Evolutionary conservation across 768 basidiomycete species (phyloP).

Genomic region (Amanita exitialis): DNA sequence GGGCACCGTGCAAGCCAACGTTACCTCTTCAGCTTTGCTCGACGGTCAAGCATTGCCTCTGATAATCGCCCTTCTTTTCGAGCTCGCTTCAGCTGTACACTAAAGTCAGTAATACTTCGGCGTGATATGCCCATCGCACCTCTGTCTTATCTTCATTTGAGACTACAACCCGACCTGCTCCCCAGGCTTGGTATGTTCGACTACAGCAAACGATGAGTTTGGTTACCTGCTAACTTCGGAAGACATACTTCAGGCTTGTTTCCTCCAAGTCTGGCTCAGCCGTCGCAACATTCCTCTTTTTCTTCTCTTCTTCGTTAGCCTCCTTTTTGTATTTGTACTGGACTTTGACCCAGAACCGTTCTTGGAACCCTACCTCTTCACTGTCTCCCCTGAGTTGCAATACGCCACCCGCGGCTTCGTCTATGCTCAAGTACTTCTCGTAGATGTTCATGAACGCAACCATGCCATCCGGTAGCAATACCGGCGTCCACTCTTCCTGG

Average conservation of each 20-base stretch:
- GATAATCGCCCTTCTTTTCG: conserved; percentile 73
- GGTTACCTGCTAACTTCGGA: neutral
- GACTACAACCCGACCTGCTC: conserved; percentile 63
- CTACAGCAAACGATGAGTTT: conserved; percentile 24
- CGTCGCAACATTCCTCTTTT: conserved; percentile 49
- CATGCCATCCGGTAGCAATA: conserved; percentile 77
- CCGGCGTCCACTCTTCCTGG: conserved; percentile 90
- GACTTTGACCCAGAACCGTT: conserved; percentile 84
- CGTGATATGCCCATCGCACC: conserved; percentile 26
- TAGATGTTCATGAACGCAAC: conserved; percentile 83
- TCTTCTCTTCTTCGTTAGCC: conserved; percentile 69
- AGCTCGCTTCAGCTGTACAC: conserved; percentile 60
- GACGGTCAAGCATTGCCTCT: conserved; percentile 74
- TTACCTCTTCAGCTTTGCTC: conserved; percentile 82
- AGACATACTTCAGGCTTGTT: conserved; percentile 57
- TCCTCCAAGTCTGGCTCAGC: conserved; percentile 57
- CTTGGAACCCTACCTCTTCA: conserved; percentile 76
- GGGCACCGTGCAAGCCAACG: conserved; percentile 2
- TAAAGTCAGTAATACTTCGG: conserved; percentile 1
- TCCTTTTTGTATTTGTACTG: conserved; percentile 86
- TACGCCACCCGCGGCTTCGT: conserved; percentile 79
- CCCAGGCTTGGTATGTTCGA: conserved; percentile 74
- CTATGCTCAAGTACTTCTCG: conserved; percentile 78
- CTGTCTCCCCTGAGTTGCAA: conserved; percentile 75
- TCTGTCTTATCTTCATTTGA: conserved; percentile 66